Evolutionary conservation across 1,284 basidiomycete genomes (phyloP).

Genomic region (Sporisorium exsertum): DNA sequence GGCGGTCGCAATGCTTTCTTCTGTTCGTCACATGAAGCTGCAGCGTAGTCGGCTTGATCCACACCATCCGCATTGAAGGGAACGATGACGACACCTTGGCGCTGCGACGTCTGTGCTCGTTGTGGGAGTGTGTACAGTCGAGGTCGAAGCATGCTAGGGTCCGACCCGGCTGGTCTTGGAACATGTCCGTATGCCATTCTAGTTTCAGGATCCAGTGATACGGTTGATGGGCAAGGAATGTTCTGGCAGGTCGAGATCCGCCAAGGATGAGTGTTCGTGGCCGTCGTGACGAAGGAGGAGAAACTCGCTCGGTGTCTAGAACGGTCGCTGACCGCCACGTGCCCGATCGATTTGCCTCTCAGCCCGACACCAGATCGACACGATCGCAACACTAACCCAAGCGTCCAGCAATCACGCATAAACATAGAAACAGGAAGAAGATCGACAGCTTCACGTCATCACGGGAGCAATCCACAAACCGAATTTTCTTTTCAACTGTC

Average conservation of each 20-base stretch:
- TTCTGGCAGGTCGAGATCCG: background rate
- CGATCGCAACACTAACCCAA: background rate
- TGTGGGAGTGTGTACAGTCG: conserved; percentile 45
- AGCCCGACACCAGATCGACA: background rate
- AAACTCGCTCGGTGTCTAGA: conserved; percentile 27
- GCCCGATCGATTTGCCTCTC: background rate
- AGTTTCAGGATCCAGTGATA: background rate
- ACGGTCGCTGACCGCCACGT: conserved; percentile 13
- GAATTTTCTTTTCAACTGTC: too few species aligned
- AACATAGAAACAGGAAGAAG: background rate
- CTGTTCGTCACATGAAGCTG: background rate
- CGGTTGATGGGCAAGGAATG: background rate
- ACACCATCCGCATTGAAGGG: conserved; percentile 43
- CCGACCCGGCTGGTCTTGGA: conserved; percentile 44
- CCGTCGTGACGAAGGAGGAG: background rate
- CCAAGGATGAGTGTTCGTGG: background rate
- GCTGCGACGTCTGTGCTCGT: conserved; percentile 26
- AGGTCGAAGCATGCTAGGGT: conserved; percentile 37
- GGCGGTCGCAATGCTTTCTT: conserved; percentile 18
- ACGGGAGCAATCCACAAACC: too few species aligned
- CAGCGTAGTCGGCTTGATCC: conserved; percentile 12
- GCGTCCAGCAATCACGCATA: conserved; percentile 5
- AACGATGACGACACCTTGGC: conserved; percentile 34
- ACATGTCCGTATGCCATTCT: conserved; percentile 58
- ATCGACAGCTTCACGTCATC: conserved; percentile 8